Conservation (phyloP, 345 rosid genomes). For the Cardamine resedifolia region DNA sequence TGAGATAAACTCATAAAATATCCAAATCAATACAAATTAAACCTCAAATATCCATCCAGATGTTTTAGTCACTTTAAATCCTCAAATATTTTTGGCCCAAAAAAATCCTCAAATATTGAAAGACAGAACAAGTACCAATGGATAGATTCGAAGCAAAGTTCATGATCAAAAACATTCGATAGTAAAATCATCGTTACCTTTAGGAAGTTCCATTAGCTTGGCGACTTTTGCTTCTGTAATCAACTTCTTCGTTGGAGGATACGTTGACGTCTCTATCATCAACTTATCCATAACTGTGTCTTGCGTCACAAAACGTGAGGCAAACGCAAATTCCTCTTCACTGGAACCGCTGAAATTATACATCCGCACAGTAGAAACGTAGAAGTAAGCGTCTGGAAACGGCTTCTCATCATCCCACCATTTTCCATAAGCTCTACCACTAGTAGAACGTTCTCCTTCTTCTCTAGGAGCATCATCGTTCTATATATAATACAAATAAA, state of each 20-base stretch:
- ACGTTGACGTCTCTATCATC: conserved; percentile 8
- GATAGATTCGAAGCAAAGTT: neutral
- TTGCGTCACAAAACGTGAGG: conserved; percentile 22
- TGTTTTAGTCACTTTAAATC: neutral
- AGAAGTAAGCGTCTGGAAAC: conserved; percentile 1
- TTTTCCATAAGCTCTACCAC: neutral
- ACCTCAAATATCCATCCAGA: neutral
- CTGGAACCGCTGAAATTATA: neutral
- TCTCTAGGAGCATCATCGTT: neutral
- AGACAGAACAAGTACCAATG: neutral
- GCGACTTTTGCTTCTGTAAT: neutral
- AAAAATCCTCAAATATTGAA: neutral
- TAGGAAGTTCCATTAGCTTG: conserved; percentile 13
- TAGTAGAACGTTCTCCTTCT: conserved; percentile 1
- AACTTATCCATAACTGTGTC: neutral
- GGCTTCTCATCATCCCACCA: neutral
- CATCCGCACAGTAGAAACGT: neutral
- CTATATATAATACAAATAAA: neutral
- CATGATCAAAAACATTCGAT: conserved; percentile 19
- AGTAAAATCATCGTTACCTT: neutral
- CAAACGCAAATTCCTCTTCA: conserved; percentile 11
- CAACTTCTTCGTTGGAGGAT: conserved; percentile 4
- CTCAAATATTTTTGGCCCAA: neutral
- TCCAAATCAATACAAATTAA: conserved; percentile 12
- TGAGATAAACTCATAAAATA: neutral